Evolutionary conservation across 345 rosid species (phyloP).

Genomic region (Theobroma cacao): DNA sequence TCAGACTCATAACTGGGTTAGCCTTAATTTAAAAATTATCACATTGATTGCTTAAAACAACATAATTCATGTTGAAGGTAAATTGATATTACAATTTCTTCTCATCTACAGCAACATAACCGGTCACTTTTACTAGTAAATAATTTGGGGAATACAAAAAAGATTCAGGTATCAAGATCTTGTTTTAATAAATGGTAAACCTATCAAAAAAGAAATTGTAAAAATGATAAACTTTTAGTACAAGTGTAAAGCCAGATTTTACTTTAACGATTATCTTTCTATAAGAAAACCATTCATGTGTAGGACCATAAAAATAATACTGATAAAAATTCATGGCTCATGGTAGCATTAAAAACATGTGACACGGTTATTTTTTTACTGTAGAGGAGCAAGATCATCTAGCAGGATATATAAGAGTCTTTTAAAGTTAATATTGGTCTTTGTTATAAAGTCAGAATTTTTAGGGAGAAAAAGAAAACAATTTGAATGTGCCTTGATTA

Average conservation of each 20-base stretch:
- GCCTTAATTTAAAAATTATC: background rate
- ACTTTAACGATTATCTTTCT: background rate
- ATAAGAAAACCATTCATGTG: background rate
- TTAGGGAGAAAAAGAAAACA: background rate
- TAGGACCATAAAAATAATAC: background rate
- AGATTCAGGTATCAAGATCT: background rate
- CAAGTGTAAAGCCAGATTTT: background rate
- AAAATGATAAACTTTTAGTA: background rate
- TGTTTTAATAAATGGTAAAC: background rate
- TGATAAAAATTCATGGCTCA: constrained; percentile 1
- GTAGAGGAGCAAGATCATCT: background rate
- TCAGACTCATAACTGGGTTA: background rate
- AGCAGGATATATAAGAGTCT: background rate
- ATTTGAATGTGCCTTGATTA: background rate
- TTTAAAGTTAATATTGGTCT: background rate
- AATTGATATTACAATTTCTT: background rate
- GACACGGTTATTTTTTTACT: background rate
- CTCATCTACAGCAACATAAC: background rate
- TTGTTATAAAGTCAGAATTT: background rate
- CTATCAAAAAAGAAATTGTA: background rate
- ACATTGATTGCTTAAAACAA: background rate
- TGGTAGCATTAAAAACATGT: background rate
- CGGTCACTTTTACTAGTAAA: background rate
- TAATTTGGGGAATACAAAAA: background rate
- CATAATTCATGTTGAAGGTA: background rate